Base-by-base conservation (phyloP, 495 filamentous ascomycete genomes). In the Penicillium canescens region DNA sequence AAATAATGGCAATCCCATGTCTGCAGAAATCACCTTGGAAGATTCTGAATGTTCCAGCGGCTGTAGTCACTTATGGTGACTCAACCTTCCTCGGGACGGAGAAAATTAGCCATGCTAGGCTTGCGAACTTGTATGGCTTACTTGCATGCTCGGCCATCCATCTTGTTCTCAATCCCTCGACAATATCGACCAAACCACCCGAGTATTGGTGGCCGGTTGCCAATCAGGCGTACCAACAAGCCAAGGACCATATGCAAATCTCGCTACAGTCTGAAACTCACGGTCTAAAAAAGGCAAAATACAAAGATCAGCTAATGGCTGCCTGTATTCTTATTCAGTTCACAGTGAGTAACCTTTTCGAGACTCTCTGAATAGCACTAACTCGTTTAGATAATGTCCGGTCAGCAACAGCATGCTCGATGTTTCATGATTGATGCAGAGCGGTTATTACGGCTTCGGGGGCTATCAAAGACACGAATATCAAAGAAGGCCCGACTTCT, bases 241-340 rank as follows among this genome's bases (percentile, higher is more conserved):
- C 67, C 1, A 70, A 63, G 42, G 63, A 68, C 16, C 63, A 70
- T 40, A 66, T 73, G 48, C 62, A 72, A 42, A 52, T 52, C 2
- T 73, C 68, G 1, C 34, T 73, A 16, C 62, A 65, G 21, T 28
- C 61, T 6, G 70, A 73, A 41, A 67, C 58, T 0, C 45, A 59
- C 8, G 60, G 62, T 4, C 58, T 66, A 9, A 73, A 69, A 36
- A 67, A 66, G 38, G 67, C 68, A 16, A 73, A 73, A 46, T 73
- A 72, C 24, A 73, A 73, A 46, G 70, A 73, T n/a, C 70, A 73
- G 36, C 41, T 73, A 26, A 73, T 73, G 70, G 69, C 70, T 7
- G 59, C 64, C 3, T 69, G 61, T 21, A 65, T 61, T 18, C 42
- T 73, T 40, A 67, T 63, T 6, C 60, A 68, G 35, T 71, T 62